These are phyloP conservation scores for Collybia nuda DNA, from an alignment of 768 basidiomycete species.

Conservation along the genomic window DNA sequence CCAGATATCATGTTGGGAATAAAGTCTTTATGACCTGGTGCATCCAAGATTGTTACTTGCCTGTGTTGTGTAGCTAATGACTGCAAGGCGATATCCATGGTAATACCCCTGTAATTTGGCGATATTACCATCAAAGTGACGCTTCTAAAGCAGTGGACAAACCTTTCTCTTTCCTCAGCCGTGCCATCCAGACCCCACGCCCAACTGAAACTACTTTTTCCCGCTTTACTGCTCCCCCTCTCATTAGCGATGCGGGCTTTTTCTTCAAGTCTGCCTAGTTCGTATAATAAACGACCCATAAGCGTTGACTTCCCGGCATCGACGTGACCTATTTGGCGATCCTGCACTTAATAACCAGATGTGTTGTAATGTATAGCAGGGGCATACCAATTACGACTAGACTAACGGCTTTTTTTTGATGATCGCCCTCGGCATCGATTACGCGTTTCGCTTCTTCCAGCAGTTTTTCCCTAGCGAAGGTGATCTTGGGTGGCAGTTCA, in stretches of 20 bases:
- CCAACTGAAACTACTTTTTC: slow-evolving; percentile 96
- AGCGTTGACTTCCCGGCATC: slow-evolving; percentile 98
- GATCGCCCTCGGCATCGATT: slow-evolving; percentile 45
- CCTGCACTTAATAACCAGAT: not conserved
- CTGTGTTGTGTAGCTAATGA: slow-evolving; percentile 71
- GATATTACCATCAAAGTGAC: not conserved
- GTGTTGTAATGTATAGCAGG: not conserved
- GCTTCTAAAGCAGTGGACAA: slow-evolving; percentile 13
- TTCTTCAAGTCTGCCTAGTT: slow-evolving; percentile 85
- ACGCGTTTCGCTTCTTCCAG: slow-evolving; percentile 72
- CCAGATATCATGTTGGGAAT: slow-evolving; percentile 99
- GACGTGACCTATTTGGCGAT: slow-evolving; percentile 74
- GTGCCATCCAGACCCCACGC: slow-evolving; percentile 97
- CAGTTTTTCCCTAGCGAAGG: slow-evolving; percentile 75
- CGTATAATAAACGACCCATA: slow-evolving; percentile 93
- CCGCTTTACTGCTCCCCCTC: slow-evolving; percentile 83
- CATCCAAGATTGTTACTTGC: slow-evolving; percentile 91
- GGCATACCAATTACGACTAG: slow-evolving; percentile 87
- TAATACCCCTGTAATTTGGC: slow-evolving; percentile 73
- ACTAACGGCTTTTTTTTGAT: slow-evolving; percentile 70
- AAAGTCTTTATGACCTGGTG: slow-evolving; percentile 96
- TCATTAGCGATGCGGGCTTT: slow-evolving; percentile 84
- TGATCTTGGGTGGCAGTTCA: slow-evolving; percentile 63
- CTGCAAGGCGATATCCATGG: slow-evolving; percentile 94
- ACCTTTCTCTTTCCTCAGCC: slow-evolving; percentile 92